These are phyloP conservation scores for Boletus insuetus DNA, from an alignment of 768 basidiomycete genomes.

Conservation along the genomic window DNA sequence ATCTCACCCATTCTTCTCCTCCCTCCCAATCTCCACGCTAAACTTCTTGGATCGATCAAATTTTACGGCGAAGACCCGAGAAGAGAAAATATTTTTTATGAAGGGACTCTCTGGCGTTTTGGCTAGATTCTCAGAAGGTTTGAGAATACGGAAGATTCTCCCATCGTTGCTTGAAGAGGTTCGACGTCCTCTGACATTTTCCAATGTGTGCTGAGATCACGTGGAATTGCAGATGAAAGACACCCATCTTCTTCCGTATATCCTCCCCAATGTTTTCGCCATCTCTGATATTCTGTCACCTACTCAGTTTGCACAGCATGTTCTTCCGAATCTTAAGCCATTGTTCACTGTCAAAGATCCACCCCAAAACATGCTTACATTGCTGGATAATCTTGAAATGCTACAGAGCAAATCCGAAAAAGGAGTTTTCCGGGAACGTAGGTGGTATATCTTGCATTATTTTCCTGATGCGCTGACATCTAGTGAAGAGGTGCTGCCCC, in stretches of 20 bases:
- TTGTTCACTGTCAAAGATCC: constrained; percentile 91
- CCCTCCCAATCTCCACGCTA: constrained; percentile 90
- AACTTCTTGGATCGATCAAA: constrained; percentile 95
- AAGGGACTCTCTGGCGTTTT: constrained; percentile 82
- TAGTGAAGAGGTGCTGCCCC: constrained; percentile 80
- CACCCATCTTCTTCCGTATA: constrained; percentile 85
- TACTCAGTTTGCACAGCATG: constrained; percentile 73
- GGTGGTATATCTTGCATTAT: constrained; percentile 27
- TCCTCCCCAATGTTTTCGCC: constrained; percentile 92
- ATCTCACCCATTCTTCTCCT: constrained; percentile 89
- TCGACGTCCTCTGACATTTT: constrained; percentile 6
- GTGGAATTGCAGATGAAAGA: constrained; percentile 77
- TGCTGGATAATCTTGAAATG: constrained; percentile 85
- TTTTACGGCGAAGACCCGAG: constrained; percentile 89
- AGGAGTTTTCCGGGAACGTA: constrained; percentile 83
- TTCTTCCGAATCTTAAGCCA: constrained; percentile 86
- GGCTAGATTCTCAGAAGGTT: constrained; percentile 81
- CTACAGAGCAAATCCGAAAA: constrained; percentile 90
- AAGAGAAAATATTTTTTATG: constrained; percentile 97
- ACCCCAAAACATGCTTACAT: constrained; percentile 93
- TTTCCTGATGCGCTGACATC: constrained; percentile 1
- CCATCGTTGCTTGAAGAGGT: constrained; percentile 94
- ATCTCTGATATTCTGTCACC: constrained; percentile 79
- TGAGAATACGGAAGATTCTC: constrained; percentile 84
- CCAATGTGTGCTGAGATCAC: constrained; percentile 3